Conservation (phyloP, 202 grass and related monocot species). For the Bolboschoenoplectus hybrid region DNA sequence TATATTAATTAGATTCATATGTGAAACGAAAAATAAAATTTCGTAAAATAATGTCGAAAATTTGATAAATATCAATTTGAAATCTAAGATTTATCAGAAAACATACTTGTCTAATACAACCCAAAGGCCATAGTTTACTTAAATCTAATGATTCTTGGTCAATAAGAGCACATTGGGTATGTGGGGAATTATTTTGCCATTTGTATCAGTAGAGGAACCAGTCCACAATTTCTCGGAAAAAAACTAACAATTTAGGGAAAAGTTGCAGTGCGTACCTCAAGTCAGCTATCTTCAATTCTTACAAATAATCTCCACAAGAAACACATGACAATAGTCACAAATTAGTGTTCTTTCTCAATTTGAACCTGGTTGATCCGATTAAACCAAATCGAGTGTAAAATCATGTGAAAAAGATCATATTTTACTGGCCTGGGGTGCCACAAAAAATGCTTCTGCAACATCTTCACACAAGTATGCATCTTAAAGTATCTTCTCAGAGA, state of each 20-base stretch:
- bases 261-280: constrained; percentile 25
- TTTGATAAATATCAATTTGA: not conserved
- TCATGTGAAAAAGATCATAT: constrained; percentile 96
- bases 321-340: not conserved
- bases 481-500: constrained; percentile 66
- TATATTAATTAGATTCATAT: not conserved
- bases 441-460: constrained; percentile 85
- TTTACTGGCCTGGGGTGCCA: constrained; percentile 81
- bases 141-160: not conserved
- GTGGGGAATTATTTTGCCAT: not conserved
- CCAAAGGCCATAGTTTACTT: not conserved
- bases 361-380: constrained; percentile 70
- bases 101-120: not conserved
- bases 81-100: not conserved
- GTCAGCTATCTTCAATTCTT: constrained; percentile 25
- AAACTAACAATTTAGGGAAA: not conserved
- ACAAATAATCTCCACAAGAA: constrained; percentile 30
- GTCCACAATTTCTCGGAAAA: not conserved
- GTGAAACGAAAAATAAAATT: not conserved
- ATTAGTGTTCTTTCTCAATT: constrained; percentile 40
- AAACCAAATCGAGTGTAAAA: constrained; percentile 95
- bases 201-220: not conserved
- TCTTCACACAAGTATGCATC: constrained; percentile 74
- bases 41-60: not conserved
- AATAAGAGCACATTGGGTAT: not conserved